Evolutionary conservation across 768 basidiomycete genomes (phyloP).

Genomic region (Holtermanniella nyarrowii): DNA sequence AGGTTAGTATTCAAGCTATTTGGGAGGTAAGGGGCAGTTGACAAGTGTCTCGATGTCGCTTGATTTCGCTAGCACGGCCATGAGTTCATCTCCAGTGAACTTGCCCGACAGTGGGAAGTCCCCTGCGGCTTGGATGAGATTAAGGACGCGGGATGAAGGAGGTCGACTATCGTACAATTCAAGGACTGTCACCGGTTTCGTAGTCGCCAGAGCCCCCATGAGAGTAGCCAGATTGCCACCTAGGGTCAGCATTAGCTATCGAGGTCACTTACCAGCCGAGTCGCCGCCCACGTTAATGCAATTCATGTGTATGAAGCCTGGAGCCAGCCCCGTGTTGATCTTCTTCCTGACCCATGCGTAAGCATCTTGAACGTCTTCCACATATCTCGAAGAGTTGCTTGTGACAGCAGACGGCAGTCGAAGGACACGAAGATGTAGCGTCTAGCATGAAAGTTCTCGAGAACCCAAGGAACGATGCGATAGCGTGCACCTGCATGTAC

Average conservation of each 20-base stretch:
- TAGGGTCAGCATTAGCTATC: too few species aligned
- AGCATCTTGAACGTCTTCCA: slow-evolving; percentile 7
- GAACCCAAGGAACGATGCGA: slow-evolving; percentile 12
- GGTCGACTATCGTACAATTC: slow-evolving; percentile 17
- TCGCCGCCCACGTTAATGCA: slow-evolving; percentile 15
- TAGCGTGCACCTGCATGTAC: slow-evolving; percentile 9
- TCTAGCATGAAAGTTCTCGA: slow-evolving; percentile 5
- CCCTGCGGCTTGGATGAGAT: background rate
- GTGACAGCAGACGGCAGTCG: slow-evolving; percentile 14
- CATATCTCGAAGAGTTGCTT: slow-evolving; percentile 6
- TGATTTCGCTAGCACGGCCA: background rate
- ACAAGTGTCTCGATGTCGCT: slow-evolving; percentile 8
- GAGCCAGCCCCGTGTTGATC: slow-evolving; percentile 7
- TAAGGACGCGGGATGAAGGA: slow-evolving; percentile 7
- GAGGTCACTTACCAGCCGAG: too few species aligned
- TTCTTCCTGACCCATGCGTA: slow-evolving; percentile 13
- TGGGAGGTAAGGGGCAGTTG: slow-evolving; percentile 4
- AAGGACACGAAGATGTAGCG: slow-evolving; percentile 19
- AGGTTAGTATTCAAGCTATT: slow-evolving; percentile 4
- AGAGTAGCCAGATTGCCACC: slow-evolving; percentile 12
- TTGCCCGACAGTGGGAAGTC: background rate
- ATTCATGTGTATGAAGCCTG: slow-evolving; percentile 4
- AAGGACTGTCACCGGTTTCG: slow-evolving; percentile 7
- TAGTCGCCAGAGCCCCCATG: slow-evolving; percentile 1
- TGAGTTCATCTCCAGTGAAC: background rate